Conservation (phyloP, 306 rosid species). For the Casuarina cunninghamiana region DNA sequence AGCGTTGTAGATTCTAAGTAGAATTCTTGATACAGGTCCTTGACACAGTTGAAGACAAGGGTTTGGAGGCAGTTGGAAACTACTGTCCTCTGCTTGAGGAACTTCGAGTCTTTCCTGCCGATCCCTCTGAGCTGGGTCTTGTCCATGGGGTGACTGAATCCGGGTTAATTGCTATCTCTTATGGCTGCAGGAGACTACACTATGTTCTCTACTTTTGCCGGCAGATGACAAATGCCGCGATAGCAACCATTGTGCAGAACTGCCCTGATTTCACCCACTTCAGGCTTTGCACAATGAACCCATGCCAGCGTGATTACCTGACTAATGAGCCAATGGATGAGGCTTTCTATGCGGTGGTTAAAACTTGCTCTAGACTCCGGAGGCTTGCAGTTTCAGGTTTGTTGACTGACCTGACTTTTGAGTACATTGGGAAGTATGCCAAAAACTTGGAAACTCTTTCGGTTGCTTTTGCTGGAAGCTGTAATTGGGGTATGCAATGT, state of each 20-base stretch:
- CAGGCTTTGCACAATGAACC: conserved; percentile 82
- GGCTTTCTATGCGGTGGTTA: conserved; percentile 82
- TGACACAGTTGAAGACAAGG: conserved; percentile 83
- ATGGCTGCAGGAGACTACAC: conserved; percentile 71
- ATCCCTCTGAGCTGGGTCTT: conserved; percentile 56
- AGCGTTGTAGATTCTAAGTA: not conserved
- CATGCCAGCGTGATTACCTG: conserved; percentile 59
- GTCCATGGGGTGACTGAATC: conserved; percentile 69
- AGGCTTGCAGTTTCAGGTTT: conserved; percentile 77
- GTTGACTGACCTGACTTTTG: conserved; percentile 72
- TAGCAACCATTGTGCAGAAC: conserved; percentile 75
- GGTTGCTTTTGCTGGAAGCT: conserved; percentile 78
- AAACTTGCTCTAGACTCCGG: conserved; percentile 73
- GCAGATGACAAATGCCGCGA: conserved; percentile 90
- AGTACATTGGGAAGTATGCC: conserved; percentile 71
- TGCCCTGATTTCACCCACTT: conserved; percentile 84
- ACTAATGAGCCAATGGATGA: conserved; percentile 72
- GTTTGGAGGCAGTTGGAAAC: conserved; percentile 75
- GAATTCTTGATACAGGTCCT: conserved; percentile 54
- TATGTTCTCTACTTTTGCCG: conserved; percentile 83
- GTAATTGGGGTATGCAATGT: conserved; percentile 80
- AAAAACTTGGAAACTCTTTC: conserved; percentile 80
- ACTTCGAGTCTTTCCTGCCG: conserved; percentile 77
- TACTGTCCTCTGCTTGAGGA: conserved; percentile 84
- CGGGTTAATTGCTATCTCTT: conserved; percentile 76